Percentiles rank a stretch among this genome's conserved stretches.
These are phyloP conservation scores for Phialemonium atrogriseum DNA, from an alignment of 2,329 filamentous ascomycete genomes.

Conservation along the genomic window DNA sequence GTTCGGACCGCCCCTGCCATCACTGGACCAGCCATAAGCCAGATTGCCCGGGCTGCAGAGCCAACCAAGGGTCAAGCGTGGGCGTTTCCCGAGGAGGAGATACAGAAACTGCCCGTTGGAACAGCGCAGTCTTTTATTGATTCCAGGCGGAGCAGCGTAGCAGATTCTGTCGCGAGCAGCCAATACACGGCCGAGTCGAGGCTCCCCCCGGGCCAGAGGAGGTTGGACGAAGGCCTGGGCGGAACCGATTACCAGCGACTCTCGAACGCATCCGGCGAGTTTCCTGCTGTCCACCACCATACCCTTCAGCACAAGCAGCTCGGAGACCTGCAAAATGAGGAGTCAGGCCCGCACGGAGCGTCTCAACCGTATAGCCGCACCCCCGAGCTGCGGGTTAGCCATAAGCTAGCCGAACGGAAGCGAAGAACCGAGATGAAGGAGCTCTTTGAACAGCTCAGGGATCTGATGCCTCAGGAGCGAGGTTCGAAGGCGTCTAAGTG, in stretches of 20 bases:
- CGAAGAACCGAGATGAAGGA: conserved; percentile 83
- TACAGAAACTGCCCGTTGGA: conserved; percentile 40
- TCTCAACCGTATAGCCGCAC: conserved; percentile 75
- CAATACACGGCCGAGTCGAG: conserved; percentile 69
- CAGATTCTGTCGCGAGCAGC: conserved; percentile 71
- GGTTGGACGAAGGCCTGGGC: conserved; percentile 54
- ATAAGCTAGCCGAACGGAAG: conserved; percentile 80
- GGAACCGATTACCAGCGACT: conserved; percentile 37
- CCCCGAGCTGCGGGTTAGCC: conserved; percentile 72
- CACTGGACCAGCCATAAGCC: conserved; percentile 58
- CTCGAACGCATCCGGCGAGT: conserved; percentile 44
- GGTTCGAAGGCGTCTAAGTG: conserved; percentile 83
- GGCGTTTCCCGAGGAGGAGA: conserved; percentile 71
- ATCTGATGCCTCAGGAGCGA: conserved; percentile 70
- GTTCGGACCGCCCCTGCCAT: conserved; percentile 67
- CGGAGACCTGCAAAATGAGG: conserved; percentile 55
- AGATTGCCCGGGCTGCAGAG: conserved; percentile 62
- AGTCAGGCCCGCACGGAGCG: conserved; percentile 41
- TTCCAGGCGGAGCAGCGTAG: conserved; percentile 67
- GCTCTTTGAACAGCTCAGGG: conserved; percentile 71
- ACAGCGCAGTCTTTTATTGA: conserved; percentile 45
- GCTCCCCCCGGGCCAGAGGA: conserved; percentile 62
- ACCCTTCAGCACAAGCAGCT: conserved; percentile 67
- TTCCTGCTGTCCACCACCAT: conserved; percentile 61
- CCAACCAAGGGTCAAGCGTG: conserved; percentile 77